Base-by-base conservation (phyloP, 2,329 filamentous ascomycete genomes). In the Herpotrichia juniperi region DNA sequence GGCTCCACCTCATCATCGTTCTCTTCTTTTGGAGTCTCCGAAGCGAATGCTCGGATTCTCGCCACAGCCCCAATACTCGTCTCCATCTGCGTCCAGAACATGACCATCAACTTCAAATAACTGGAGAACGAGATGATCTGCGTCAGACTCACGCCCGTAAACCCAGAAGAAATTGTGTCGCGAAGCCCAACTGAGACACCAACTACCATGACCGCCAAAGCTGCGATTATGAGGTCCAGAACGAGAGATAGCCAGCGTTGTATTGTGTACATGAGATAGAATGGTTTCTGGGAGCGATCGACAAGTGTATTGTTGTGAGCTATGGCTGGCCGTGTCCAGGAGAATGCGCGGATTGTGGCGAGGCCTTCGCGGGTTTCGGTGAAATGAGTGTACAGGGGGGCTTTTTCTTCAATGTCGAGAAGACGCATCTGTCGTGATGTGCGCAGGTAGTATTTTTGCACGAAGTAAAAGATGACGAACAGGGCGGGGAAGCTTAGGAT, bases 1-100 rank as follows among this genome's bases (percentile, higher is more conserved):
- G 40, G 46, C 49, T 21, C 70, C 63, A 10, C 68, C n/a, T 54
- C 42, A 19, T 21, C 56, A 42, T 4, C 57, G 53, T 35, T 66
- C 61, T 59, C 79, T 55, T 81, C 79, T 1, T 71, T 70, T 4
- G 68, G 58, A 1, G 76, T 75, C 16, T 66, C 72, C 14, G 72
- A 66, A 2, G 70, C 72, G 51, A 83, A 83, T 4, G 74, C 68
- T 56, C 78, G 79, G 47, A 84, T 73, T 10, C 83, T 73, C 12
- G 76, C 70, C 22, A 85, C 75, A 3, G 82, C 81, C 2, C 82
- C 82, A 32, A 85, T 75, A 22, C 76, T 76, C 0, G 81, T 84
- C 56, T 85, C 83, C 31, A 85, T 67, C 17, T 74, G 72, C 1
- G 82, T 84, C 81, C 81, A 85, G 19, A 72, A 75, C 2, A 73